Conservation (phyloP, 345 rosid species). For the Euphorbia pulcherrima region DNA sequence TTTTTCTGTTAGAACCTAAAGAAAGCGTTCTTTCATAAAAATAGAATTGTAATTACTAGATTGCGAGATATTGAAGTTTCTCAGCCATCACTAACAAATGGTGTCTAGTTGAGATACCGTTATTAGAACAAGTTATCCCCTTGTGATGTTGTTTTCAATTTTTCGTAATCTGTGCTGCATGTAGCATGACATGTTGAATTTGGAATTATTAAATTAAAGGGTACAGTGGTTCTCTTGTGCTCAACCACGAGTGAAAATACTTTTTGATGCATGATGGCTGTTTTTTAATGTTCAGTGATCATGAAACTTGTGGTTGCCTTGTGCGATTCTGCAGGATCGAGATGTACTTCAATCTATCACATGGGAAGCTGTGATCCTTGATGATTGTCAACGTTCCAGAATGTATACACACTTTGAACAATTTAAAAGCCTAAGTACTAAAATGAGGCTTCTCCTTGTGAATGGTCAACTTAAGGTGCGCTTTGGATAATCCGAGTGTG, state of each 20-base stretch:
- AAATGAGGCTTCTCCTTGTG: slow-evolving; percentile 46
- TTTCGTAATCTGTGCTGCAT: no score
- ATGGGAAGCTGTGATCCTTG: slow-evolving; percentile 54
- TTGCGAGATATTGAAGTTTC: no score
- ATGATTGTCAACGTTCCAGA: slow-evolving; percentile 39
- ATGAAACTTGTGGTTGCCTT: slow-evolving; percentile 7
- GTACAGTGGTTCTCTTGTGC: no score
- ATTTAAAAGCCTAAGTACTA: slow-evolving; percentile 32
- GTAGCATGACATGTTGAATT: no score
- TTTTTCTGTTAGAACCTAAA: not conserved
- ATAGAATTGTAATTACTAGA: no score
- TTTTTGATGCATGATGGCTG: not conserved
- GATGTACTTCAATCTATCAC: slow-evolving; percentile 25
- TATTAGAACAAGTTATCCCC: no score
- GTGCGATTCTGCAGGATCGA: slow-evolving; percentile 45
- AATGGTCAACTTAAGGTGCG: slow-evolving; percentile 49
- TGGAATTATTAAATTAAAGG: no score
- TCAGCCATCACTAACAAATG: no score
- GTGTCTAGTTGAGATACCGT: no score
- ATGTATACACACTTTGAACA: slow-evolving; percentile 30
- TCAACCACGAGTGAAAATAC: not conserved
- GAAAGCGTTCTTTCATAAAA: not conserved
- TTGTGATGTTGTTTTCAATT: no score
- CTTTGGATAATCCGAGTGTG: not conserved
- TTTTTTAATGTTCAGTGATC: not conserved